Evolutionary conservation across 78 protist genomes (phyloP).

Genomic region (Guillardia theta): DNA sequence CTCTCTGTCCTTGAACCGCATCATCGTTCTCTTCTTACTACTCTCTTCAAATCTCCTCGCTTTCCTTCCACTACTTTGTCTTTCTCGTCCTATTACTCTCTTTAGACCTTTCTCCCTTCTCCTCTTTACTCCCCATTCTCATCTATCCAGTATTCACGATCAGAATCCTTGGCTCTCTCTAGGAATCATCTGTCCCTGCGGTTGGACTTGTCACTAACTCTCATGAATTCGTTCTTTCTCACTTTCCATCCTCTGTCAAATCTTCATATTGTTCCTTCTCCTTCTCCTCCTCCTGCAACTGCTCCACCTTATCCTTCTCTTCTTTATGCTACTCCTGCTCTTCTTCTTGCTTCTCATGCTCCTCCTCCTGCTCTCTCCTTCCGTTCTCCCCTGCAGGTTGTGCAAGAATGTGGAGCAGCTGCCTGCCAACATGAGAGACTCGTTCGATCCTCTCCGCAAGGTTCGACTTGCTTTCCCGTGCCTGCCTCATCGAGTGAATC

Average conservation of each 20-base stretch:
- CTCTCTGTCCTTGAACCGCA: background rate
- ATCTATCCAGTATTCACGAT: too few species aligned
- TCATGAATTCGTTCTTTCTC: too few species aligned
- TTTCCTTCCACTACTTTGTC: background rate
- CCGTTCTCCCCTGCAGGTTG: background rate
- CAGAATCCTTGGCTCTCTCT: too few species aligned
- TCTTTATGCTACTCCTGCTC: background rate
- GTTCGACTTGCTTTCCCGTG: background rate
- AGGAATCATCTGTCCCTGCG: too few species aligned
- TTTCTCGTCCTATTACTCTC: background rate
- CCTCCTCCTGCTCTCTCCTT: background rate
- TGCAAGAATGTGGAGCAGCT: background rate
- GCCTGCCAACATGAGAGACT: background rate
- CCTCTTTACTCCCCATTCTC: background rate
- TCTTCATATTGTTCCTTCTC: background rate
- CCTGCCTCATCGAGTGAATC: background rate
- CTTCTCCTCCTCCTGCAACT: background rate
- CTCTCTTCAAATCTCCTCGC: background rate
- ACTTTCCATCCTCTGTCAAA: background rate
- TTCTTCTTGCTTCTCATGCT: background rate
- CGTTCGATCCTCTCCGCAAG: background rate
- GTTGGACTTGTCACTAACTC: too few species aligned
- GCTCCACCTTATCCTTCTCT: background rate
- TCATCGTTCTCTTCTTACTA: background rate
- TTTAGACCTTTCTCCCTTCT: background rate